phyloP scores from a whole-genome alignment of 2,329 filamentous ascomycete species.

The Leptographium flavum region DNA sequence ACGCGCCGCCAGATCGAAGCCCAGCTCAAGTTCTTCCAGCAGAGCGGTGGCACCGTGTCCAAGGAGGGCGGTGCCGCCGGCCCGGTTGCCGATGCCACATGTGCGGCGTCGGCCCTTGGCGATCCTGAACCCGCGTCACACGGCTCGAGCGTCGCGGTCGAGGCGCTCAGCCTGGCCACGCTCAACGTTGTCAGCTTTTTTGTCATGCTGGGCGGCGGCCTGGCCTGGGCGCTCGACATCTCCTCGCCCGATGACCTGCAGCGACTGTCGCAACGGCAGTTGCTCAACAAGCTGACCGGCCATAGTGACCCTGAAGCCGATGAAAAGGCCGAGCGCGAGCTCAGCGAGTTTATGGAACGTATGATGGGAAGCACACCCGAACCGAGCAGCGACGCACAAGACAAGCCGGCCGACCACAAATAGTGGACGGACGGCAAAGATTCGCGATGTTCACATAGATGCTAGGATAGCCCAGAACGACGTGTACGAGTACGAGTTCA shows the following conservation, averaged over 20 bases:
- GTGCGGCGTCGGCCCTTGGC: conserved; percentile 8
- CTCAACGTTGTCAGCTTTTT: conserved; percentile 68
- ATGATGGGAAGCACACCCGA: conserved; percentile 28
- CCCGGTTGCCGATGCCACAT: background rate
- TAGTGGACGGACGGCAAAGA: background rate
- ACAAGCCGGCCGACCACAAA: background rate
- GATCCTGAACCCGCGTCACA: conserved; percentile 35
- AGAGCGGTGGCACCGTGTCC: conserved; percentile 23
- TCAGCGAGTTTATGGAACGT: conserved; percentile 47
- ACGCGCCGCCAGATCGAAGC: conserved; percentile 44
- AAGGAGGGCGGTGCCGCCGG: conserved; percentile 12
- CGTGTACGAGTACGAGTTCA: background rate
- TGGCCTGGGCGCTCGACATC: conserved; percentile 67
- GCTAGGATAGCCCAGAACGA: background rate
- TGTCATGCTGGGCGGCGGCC: conserved; percentile 59
- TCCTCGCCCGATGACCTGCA: conserved; percentile 52
- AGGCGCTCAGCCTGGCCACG: conserved; percentile 76
- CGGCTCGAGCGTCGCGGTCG: conserved; percentile 58
- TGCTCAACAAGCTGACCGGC: conserved; percentile 11
- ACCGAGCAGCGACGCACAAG: conserved; percentile 11
- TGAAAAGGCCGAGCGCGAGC: conserved; percentile 41
- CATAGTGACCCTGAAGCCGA: conserved; percentile 18
- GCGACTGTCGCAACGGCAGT: conserved; percentile 29
- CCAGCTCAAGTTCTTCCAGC: conserved; percentile 58
- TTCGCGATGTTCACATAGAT: background rate